Evolutionary conservation across 768 basidiomycete genomes (phyloP), one percentile per base, ranked within the genome.

Genomic region (Porphyrellus cyaneotinctus): DNA sequence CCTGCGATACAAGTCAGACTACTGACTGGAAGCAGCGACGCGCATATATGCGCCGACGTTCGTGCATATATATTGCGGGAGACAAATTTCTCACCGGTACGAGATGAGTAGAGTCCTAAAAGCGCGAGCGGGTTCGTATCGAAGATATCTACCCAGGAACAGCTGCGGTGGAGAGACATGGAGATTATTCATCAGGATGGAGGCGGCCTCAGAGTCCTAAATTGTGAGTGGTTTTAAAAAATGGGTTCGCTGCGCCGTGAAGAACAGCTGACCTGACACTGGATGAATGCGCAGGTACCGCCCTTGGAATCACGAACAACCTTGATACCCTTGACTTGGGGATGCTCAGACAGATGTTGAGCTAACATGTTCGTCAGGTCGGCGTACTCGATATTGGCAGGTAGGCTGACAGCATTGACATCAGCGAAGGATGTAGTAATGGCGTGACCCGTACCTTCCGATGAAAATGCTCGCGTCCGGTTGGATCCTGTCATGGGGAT

Each of bases 381-480:
- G 43, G 64, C 62, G 49, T 83, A 81, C 50, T 88, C 84, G 31
- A 89, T 75, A 58, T 82, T 79, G 45, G 81, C 74, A 12, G 90
- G 89, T 54, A 91, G 75, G 65, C 89, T 91, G 53, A 31, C 15
- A 41, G 43, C 37, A 50, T 41, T 41, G 50, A 47, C 9, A 39
- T 61, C 32, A 61, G 61, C n/a, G 38, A 43, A 38, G 35, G 12
- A 44, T 8, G 35, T 18, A 18, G 32, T 18, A 18, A 39, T 28
- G 12, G 28, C 17, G 24, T 13, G n/a, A 26, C 51, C 59, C 65
- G 6, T 61, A 88, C 89, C 88, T 90, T 67, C 91, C 90, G 54
- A 91, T 84, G 67, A 92, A 92, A 60, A 92, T 78, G 61, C 87
- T 90, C 36, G 88, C 83, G 58, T 91, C 85, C 65, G 89, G 86